Evolutionary conservation across 2,329 filamentous ascomycete species (phyloP).

Genomic region (Fusarium longipes): DNA sequence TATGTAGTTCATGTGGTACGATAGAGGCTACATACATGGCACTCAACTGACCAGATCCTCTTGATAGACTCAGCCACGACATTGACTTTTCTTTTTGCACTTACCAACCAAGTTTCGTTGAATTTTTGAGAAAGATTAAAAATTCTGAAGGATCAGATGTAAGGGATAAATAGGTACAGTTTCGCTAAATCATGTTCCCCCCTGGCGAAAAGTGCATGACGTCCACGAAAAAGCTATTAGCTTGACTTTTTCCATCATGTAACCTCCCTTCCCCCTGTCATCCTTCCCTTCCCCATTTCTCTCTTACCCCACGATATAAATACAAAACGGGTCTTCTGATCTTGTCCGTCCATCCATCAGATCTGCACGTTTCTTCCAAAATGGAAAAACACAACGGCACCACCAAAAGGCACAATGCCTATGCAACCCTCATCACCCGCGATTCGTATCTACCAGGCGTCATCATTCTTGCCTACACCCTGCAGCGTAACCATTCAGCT

Average conservation of each 20-base stretch:
- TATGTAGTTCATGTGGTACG: background rate
- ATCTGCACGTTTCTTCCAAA: constrained; percentile 4
- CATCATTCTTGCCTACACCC: constrained; percentile 36
- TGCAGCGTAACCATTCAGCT: constrained; percentile 20
- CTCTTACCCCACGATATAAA: background rate
- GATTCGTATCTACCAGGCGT: constrained; percentile 40
- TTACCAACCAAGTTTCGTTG: background rate
- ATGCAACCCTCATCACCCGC: constrained; percentile 41
- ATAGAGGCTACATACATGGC: background rate
- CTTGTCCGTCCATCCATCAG: background rate
- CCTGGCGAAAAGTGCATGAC: constrained; percentile 6
- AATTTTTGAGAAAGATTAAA: fast-evolving
- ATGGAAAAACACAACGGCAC: background rate
- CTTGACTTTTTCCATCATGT: background rate
- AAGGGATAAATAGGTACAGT: constrained; percentile 16
- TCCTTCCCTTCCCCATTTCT: background rate
- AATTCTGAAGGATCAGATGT: background rate
- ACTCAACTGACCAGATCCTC: background rate
- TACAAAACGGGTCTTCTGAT: background rate
- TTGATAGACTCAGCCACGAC: background rate
- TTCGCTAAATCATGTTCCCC: constrained; percentile 2
- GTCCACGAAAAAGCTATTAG: constrained; percentile 11
- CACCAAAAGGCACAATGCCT: constrained; percentile 29
- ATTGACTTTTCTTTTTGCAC: background rate
- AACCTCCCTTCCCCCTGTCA: background rate